Base-by-base conservation (phyloP, 768 basidiomycete genomes). In the Auriscalpium vulgare region DNA sequence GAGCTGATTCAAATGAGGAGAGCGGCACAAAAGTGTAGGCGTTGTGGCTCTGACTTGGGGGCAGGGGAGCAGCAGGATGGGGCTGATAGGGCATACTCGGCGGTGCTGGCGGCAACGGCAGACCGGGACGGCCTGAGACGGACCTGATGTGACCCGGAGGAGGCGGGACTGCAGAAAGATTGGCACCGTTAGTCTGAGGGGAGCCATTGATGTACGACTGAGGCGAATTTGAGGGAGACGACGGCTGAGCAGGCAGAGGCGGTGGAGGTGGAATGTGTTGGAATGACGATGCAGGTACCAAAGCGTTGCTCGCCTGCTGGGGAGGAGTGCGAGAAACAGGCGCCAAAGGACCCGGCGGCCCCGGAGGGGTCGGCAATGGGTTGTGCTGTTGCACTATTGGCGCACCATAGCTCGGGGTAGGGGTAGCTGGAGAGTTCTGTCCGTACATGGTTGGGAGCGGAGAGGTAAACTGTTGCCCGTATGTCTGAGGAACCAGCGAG, bases 21-120 rank as follows among this genome's bases (percentile, higher is more conserved):
- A 67, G 66, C 34, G 60, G 68, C 11, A 55, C 60, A n/a, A 54
- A 64, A 47, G 59, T 57, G 50, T 57, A 60, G 57, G 37, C 37
- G 50, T 34, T 59, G 46, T 57, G 19, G 55, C 60, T 49, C 59
- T 53, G 53, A 55, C 58, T 55, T 59, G 56, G 54, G 37, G 47
- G 50, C 21, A 37, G 2, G 3, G 61, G 9, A 56, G 61, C 2
- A 47, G 23, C 38, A 59, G 61, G 8, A 50, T 60, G 60, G 50
- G 60, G 61, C 23, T 65, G 63, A 38, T 70, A 63, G 35, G 67
- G 67, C 17, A 68, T 63, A 37, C 69, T 61, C 17, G 74, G 72
- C 0, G 68, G 71, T 0, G 69, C 67, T 10, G 72, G 72, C 2
- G 61, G 79, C 36, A 75, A 75, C 51, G 81, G 82, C 19, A 85